A percentile compares a stretch with the other conserved stretches of the same genome.
Evolutionary conservation across 768 basidiomycete genomes (phyloP).

Genomic region (Phanerochaete sordida): DNA sequence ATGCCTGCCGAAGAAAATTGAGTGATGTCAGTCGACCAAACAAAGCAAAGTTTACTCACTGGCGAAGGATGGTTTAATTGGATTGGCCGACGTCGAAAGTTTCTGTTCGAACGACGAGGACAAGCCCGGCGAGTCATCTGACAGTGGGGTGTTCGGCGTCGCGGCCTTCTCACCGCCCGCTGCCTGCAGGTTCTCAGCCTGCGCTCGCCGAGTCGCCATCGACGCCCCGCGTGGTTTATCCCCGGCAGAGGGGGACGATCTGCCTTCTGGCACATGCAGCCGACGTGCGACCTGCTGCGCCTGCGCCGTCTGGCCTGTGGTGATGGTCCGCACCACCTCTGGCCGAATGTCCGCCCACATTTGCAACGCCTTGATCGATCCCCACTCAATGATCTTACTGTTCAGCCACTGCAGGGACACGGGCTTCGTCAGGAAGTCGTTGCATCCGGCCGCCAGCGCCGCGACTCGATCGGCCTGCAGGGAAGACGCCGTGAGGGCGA

Average conservation of each 20-base stretch:
- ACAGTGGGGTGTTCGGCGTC: constrained; percentile 9
- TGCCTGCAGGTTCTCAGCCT: not conserved
- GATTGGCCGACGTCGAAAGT: not conserved
- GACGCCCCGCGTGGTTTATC: constrained; percentile 39
- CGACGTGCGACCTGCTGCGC: constrained; percentile 44
- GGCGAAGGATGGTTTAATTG: not conserved
- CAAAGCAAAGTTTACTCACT: not conserved
- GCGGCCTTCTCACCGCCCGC: constrained; percentile 1
- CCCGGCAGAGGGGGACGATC: constrained; percentile 29
- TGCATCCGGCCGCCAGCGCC: constrained; percentile 97
- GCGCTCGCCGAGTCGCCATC: constrained; percentile 18
- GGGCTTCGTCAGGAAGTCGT: constrained; percentile 97
- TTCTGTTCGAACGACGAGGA: not conserved
- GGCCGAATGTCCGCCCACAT: constrained; percentile 88
- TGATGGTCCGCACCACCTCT: constrained; percentile 47
- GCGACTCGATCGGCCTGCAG: constrained; percentile 93
- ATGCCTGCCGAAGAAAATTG: constrained; percentile 4
- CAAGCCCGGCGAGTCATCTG: constrained; percentile 6
- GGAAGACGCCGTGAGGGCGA: constrained; percentile 96
- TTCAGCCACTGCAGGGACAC: constrained; percentile 95
- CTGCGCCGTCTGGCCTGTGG: constrained; percentile 43
- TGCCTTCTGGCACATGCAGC: constrained; percentile 46
- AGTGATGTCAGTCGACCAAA: not conserved
- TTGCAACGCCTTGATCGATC: constrained; percentile 90
- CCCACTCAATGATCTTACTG: constrained; percentile 99